phyloP scores from a whole-genome alignment of 2,329 filamentous ascomycete species.

The Claviceps humidiphila region DNA sequence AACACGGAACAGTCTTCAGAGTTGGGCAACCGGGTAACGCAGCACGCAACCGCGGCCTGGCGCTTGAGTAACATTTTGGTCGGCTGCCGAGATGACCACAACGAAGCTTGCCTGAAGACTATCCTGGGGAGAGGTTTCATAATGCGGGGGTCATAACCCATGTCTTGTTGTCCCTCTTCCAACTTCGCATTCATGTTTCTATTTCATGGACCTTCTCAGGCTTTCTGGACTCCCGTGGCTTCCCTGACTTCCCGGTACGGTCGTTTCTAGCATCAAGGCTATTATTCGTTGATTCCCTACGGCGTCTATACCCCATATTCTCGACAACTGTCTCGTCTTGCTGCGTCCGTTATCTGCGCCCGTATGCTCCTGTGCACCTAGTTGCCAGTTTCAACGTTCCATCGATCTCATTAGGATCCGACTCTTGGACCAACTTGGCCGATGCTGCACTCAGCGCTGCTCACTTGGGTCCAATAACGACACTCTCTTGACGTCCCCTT shows the following conservation, averaged over 20 bases:
- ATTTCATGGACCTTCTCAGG: slow-evolving; percentile 2
- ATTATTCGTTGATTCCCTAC: background rate
- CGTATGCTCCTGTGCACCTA: background rate
- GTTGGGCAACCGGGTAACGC: background rate
- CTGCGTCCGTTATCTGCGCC: background rate
- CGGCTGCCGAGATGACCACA: background rate
- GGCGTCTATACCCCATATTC: background rate
- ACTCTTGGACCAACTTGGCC: background rate
- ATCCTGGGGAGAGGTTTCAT: background rate
- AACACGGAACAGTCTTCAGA: background rate
- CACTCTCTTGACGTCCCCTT: background rate
- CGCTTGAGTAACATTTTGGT: background rate
- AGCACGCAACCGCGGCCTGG: background rate
- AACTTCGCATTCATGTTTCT: background rate
- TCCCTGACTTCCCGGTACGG: background rate
- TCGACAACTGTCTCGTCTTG: background rate
- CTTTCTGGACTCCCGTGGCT: background rate
- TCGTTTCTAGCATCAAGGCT: background rate
- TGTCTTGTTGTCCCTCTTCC: background rate
- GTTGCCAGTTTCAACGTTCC: background rate
- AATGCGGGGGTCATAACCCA: background rate
- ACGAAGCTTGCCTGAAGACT: slow-evolving; percentile 1
- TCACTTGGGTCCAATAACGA: background rate
- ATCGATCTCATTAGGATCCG: background rate
- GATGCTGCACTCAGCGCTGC: background rate